Base-by-base conservation (phyloP, 1,284 basidiomycete species). In the Naganishia albida region DNA sequence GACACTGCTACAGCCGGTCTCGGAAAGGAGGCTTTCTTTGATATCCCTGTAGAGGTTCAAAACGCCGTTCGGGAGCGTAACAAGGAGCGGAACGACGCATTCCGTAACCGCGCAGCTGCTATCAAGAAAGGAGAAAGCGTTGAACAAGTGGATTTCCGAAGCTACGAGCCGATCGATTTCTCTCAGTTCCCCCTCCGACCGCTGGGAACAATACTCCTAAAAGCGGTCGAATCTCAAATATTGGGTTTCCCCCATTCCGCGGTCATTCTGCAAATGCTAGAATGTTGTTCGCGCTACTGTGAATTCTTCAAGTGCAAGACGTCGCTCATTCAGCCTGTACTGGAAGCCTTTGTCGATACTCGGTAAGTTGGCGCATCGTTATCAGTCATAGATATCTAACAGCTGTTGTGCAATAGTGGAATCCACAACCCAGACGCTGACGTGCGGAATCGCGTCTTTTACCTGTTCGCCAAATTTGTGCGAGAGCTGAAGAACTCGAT, bases 241-340 rank as follows among this genome's bases (percentile, higher is more conserved):
- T 87, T 88, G 2, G 82, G 84, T 0, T 94, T 89, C 80, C 91
- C 91, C 1, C 89, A 97, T 78, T 87, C 88, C 28, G 85, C 88
- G 10, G 95, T 98, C n/a, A 83, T 87, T 15, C 84, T 97, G 77
- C 92, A 95, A 74, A 96, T 90, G 80, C 98, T 98, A 71, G 96
- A 99, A 80, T 91, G 91, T 25, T 85, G 87, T 10, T 87, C 92
- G 16, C 86, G 97, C 63, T 99, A 99, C 77, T 86, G 88, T 44
- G 93, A 98, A 75, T 98, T 98, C 78, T 99, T 98, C 86, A 93
- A 91, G 78, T 86, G 93, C 40, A 87, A 91, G 68, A 88, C 89
- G 74, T 87, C 92, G 69, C 89, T 88, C 71, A 89, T 98, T 69
- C 82, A 90, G 73, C 88, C 90, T 28, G 86, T 91, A 4, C 81